Percentiles rank a stretch among this genome's conserved stretches.
phyloP scores from a whole-genome alignment of 1,284 basidiomycete species.

The Coniferiporia weirii region DNA sequence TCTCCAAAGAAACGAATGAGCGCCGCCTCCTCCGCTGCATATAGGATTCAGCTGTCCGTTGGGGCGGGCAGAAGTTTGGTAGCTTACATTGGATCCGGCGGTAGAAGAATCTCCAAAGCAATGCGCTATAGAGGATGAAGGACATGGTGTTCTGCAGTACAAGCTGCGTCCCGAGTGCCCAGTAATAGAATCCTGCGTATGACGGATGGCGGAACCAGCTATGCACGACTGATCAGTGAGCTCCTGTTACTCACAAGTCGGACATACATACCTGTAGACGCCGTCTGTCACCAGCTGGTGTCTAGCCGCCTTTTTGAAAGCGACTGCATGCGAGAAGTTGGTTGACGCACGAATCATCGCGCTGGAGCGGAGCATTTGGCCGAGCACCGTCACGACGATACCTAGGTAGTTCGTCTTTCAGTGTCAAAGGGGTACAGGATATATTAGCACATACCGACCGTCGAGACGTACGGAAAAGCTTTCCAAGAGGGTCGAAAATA shows the following conservation, averaged over 20 bases:
- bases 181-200: constrained; percentile 97
- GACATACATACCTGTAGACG: constrained; percentile 66
- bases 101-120: constrained; percentile 87
- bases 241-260: background rate
- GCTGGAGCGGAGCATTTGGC: constrained; percentile 76
- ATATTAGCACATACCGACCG: constrained; percentile 42
- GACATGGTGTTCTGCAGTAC: constrained; percentile 83
- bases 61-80: constrained; percentile 1
- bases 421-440: background rate
- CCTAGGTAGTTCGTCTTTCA: constrained; percentile 38
- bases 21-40: constrained; percentile 65
- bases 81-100: constrained; percentile 71
- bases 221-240: constrained; percentile 5
- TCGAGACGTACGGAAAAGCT: constrained; percentile 45
- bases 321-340: constrained; percentile 90
- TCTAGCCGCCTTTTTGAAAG: constrained; percentile 61
- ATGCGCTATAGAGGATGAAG: constrained; percentile 54
- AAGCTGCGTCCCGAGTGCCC: constrained; percentile 95
- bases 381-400: constrained; percentile 55
- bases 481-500: constrained; percentile 65
- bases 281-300: constrained; percentile 85
- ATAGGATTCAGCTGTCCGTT: constrained; percentile 13
- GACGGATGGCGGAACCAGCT: constrained; percentile 94
- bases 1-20: constrained; percentile 80
- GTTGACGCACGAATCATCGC: constrained; percentile 96